Evolutionary conservation across 2,329 filamentous ascomycete species (phyloP), one percentile per base, ranked within the genome.

Genomic region (Herpomyces periplanetae): DNA sequence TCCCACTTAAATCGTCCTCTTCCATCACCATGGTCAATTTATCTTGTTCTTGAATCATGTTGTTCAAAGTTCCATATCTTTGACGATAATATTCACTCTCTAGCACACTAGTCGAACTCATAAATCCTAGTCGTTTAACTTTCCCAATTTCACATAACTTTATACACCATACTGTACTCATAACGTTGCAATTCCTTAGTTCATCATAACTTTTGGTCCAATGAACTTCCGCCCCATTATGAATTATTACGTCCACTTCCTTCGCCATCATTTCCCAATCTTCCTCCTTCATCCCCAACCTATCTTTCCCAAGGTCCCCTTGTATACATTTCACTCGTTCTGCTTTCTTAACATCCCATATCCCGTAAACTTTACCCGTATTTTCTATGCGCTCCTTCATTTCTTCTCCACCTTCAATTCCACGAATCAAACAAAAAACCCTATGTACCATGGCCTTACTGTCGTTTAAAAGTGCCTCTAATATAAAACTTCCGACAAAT

Each of bases 61-160:
- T n/a, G n/a, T n/a, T n/a, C n/a, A n/a, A n/a, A n/a, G n/a, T n/a
- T n/a, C n/a, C n/a, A n/a, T n/a, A n/a, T n/a, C n/a, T n/a, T 18
- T 61, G 42, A 21, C 80, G 49, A 33, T 66, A 88, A 41, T 84
- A 45, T 13, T 73, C 59, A 1, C 53, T 68, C 35, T 88, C 75
- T 3, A 88, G 51, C 2, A 62, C 58, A 16, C 54, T 62, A 2
- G 69, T 87, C 0, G 69, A 85, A 27, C 54, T 64, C 24, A 88
- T 57, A 27, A 85, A 87, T 0, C 54, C 49, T 26, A 87, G 58
- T 4, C 49, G 46, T 48, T 88, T 88, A 4, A 66, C 46, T 35
- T 59, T 71, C 12, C 63, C 65, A 13, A 47, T 41, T n/a, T 51
- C 52, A 34, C 69, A 85, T 15, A 88, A 54, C 26, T 47, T 45